Base-by-base conservation (phyloP, 768 basidiomycete genomes). In the Tulasnella sp. region DNA sequence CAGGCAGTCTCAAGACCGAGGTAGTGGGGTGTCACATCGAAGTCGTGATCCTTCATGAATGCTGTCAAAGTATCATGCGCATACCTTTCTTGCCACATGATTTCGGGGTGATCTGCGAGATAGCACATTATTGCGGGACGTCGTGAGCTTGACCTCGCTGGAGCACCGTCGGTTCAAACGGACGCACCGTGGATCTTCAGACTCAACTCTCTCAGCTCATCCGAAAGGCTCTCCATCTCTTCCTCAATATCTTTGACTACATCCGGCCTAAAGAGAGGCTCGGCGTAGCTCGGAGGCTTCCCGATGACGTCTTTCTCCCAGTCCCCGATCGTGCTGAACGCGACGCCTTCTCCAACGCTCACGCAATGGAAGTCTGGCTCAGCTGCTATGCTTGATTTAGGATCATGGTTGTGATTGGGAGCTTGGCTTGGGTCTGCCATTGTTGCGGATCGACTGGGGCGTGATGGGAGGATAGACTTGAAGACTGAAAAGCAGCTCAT, bases 1-100 rank as follows among this genome's bases (percentile, higher is more conserved):
- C 91, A 92, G 4, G 90, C 91, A 0, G 91, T 94, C 19, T 86
- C 83, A 32, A 93, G 81, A 17, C 76, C 77, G 66, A 84, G 83
- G 76, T 87, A 85, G 62, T 90, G 85, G 67, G 80, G 83, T 44
- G 83, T 84, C 16, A 91, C 88, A 17, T 83, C 79, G 77, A 90
- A 92, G 0, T 88, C 90, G 35, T 87, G 86, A 62, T 83, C 83
- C 59, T 80, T 82, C 84, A 93, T 86, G 78, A 91, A 92, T 0
- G 80, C 77, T 0, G 90, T 89, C 29, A 90, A 83, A 2, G 82
- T 83, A 76, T 92, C 89, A 75, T 93, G 91, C 0, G 91, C 75
- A 16, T 59, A 77, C 74, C 65, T 70, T 52, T 77, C 75, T 62
- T 76, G 22, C 44, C 40, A 77, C 29, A 26, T 67, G 16, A 76